Evolutionary conservation across 305 asterid species (phyloP).

Genomic region (Fraxinus sp.): DNA sequence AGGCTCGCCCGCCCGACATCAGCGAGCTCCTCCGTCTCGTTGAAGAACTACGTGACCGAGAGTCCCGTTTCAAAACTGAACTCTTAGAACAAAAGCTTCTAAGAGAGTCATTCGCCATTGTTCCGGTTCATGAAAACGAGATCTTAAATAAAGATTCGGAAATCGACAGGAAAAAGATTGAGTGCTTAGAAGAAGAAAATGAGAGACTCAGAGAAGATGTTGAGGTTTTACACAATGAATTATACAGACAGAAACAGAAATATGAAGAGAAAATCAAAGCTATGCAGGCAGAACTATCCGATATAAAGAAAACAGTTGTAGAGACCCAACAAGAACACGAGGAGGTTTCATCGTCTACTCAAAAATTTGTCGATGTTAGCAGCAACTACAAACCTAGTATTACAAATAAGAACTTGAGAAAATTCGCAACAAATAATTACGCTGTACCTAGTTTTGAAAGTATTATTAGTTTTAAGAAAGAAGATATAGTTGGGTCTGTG

Average conservation of each 20-base stretch:
- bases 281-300: slow-evolving; percentile 63
- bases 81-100: slow-evolving; percentile 71
- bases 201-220: slow-evolving; percentile 70
- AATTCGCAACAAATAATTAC: slow-evolving; percentile 33
- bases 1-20: slow-evolving; percentile 86
- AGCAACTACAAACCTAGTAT: slow-evolving; percentile 27
- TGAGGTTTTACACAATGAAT: slow-evolving; percentile 66
- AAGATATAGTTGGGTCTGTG: slow-evolving; percentile 28
- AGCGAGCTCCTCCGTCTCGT: slow-evolving; percentile 75
- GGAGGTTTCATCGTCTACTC: slow-evolving; percentile 44
- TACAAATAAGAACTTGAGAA: slow-evolving; percentile 37
- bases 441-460: slow-evolving; percentile 3
- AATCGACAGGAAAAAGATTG: slow-evolving; percentile 56
- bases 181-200: slow-evolving; percentile 74
- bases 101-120: slow-evolving; percentile 61
- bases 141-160: slow-evolving; percentile 57
- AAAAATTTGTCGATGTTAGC: slow-evolving; percentile 27
- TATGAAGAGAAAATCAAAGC: slow-evolving; percentile 54
- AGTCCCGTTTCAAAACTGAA: slow-evolving; percentile 74
- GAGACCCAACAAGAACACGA: slow-evolving; percentile 37
- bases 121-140: slow-evolving; percentile 69
- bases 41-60: slow-evolving; percentile 73
- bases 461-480: slow-evolving; percentile 26
- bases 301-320: slow-evolving; percentile 45
- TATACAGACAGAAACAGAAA: slow-evolving; percentile 55